Conservation (phyloP, 352 stramenopile species). For the Globisporangium carolinianum region DNA sequence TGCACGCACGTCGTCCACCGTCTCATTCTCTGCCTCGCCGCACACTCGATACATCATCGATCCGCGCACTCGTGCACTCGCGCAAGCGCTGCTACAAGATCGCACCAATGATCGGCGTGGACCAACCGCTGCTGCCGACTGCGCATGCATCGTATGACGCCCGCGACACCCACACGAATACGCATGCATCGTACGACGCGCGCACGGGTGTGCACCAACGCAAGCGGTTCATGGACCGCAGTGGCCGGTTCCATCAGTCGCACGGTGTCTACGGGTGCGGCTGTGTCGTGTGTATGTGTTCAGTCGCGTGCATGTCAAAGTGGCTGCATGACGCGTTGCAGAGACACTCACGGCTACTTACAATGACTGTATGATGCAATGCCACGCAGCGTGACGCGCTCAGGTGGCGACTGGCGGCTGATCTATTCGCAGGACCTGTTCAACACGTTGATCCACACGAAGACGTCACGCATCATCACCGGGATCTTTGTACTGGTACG, state of each 20-base stretch:
- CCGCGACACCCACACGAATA: neutral
- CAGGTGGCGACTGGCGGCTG: constrained; percentile 70
- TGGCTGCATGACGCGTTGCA: neutral
- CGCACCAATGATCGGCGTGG: constrained; percentile 12
- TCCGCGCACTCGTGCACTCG: neutral
- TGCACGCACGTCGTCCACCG: no score
- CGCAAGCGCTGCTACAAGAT: neutral
- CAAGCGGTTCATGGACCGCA: constrained; percentile 55
- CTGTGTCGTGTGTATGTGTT: neutral
- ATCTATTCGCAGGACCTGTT: constrained; percentile 85
- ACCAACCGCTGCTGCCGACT: constrained; percentile 28
- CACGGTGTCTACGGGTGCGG: constrained; percentile 63
- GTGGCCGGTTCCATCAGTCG: constrained; percentile 62
- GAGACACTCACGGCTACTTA: constrained; percentile 5
- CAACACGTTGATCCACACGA: constrained; percentile 85
- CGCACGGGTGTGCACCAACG: neutral
- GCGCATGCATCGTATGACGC: neutral
- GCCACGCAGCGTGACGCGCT: constrained; percentile 26
- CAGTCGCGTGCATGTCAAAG: no score
- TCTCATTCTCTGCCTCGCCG: neutral
- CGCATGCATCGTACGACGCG: neutral
- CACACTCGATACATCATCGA: no score
- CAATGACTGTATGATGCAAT: constrained; percentile 4
- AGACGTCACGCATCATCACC: constrained; percentile 69
- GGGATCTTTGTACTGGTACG: constrained; percentile 71